These are phyloP conservation scores for Neonothopanus nambi DNA, from an alignment of 1,284 basidiomycete genomes.

Conservation along the genomic window DNA sequence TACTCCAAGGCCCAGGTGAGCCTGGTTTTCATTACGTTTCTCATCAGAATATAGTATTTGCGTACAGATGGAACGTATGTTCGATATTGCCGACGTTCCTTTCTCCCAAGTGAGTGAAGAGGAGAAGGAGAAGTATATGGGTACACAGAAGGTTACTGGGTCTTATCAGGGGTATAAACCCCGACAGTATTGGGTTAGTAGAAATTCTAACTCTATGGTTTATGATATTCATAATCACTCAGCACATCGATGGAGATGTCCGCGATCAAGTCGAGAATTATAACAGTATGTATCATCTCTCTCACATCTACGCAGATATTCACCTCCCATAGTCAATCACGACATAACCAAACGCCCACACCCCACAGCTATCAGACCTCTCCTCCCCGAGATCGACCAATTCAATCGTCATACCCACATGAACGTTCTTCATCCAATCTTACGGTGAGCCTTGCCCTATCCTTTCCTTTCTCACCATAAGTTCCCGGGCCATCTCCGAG, in stretches of 20 bases:
- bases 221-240: too few relatives aligned
- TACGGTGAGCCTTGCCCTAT: conserved; percentile 48
- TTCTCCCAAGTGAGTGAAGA: conserved; percentile 52
- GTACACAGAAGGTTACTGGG: conserved; percentile 48
- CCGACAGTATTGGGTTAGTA: conserved; percentile 53
- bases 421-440: conserved; percentile 48
- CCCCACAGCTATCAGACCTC: conserved; percentile 50
- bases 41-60: too few relatives aligned
- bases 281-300: conserved; percentile 42
- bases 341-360: conserved; percentile 44
- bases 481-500: too few relatives aligned
- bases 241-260: conserved; percentile 59
- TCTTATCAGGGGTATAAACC: conserved; percentile 63
- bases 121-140: conserved; percentile 58
- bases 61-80: conserved; percentile 58
- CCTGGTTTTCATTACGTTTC: too few relatives aligned
- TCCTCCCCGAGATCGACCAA: conserved; percentile 57
- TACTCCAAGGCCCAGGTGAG: conserved; percentile 47
- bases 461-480: too few relatives aligned
- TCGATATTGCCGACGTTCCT: conserved; percentile 64
- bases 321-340: conserved; percentile 41
- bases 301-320: neutral
- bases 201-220: too few relatives aligned
- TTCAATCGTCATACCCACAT: conserved; percentile 55
- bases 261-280: conserved; percentile 61